phyloP scores from a whole-genome alignment of 177 flowering plant species.

The Telopea speciosissima region DNA sequence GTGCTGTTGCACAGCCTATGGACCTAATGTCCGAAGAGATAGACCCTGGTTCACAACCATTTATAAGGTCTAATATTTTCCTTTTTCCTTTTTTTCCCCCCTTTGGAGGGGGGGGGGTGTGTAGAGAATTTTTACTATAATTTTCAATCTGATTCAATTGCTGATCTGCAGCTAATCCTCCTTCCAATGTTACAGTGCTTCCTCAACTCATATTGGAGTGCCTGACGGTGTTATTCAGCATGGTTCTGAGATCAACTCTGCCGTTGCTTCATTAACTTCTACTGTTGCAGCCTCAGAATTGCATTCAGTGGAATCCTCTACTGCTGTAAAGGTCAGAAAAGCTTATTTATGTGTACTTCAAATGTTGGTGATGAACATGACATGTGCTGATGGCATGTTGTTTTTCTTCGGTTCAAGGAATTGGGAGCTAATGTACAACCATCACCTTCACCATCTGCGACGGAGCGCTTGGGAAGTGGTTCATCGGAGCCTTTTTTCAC shows the following conservation, averaged over 20 bases:
- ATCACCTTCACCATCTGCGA: conserved; percentile 30
- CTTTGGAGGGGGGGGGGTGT: too few species aligned
- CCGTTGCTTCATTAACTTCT: conserved; percentile 36
- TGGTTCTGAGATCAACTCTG: conserved; percentile 36
- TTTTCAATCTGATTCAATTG: too few species aligned
- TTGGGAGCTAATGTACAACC: conserved; percentile 40
- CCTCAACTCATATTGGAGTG: conserved; percentile 39
- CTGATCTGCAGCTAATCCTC: conserved; percentile 2
- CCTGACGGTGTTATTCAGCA: conserved; percentile 43
- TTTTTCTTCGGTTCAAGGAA: conserved; percentile 39
- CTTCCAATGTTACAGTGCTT: conserved; percentile 33
- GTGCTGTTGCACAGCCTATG: conserved; percentile 40
- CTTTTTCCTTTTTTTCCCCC: neutral
- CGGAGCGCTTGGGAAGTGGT: conserved; percentile 51
- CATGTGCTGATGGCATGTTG: conserved; percentile 11
- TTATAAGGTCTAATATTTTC: conserved; percentile 39
- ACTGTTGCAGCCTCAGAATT: conserved; percentile 40
- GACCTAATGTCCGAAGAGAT: conserved; percentile 60
- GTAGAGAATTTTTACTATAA: neutral
- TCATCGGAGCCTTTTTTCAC: conserved; percentile 54
- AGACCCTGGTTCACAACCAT: conserved; percentile 43
- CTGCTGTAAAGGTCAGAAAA: conserved; percentile 41
- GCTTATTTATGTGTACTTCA: neutral
- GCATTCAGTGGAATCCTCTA: conserved; percentile 38
- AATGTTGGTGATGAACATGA: neutral